A percentile compares a stretch with the other conserved stretches of the same genome.
These are phyloP conservation scores for Tylopilus sp. DNA, from an alignment of 768 basidiomycete species.

Conservation along the genomic window DNA sequence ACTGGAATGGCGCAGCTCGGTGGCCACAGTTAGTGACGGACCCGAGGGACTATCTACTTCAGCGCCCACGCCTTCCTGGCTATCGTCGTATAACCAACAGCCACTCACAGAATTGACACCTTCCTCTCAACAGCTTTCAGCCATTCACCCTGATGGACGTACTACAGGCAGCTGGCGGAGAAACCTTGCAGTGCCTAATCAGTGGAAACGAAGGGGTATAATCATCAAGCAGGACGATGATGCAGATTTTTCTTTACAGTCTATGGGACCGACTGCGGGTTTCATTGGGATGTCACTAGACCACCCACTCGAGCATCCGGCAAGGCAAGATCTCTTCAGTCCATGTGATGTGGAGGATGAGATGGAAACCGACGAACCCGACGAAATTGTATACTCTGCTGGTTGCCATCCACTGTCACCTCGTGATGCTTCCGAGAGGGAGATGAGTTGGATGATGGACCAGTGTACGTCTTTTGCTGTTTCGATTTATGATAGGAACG, in stretches of 20 bases:
- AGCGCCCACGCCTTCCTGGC: slow-evolving; percentile 49
- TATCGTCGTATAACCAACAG: slow-evolving; percentile 38
- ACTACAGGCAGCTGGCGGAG: slow-evolving; percentile 28
- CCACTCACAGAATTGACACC: slow-evolving; percentile 27
- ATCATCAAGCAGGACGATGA: slow-evolving; percentile 71
- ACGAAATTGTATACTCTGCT: slow-evolving; percentile 61
- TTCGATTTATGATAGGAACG: slow-evolving; percentile 2
- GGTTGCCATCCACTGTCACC: slow-evolving; percentile 57
- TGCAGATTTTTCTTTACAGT: slow-evolving; percentile 39
- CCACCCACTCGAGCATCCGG: slow-evolving; percentile 40
- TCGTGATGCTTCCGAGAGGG: slow-evolving; percentile 46
- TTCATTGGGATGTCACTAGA: slow-evolving; percentile 52
- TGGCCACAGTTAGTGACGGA: slow-evolving; percentile 45
- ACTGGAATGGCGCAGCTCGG: slow-evolving; percentile 55
- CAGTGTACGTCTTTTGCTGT: slow-evolving; percentile 46
- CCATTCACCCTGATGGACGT: slow-evolving; percentile 26
- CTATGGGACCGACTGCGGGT: slow-evolving; percentile 38
- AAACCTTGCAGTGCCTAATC: slow-evolving; percentile 37
- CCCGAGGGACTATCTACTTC: slow-evolving; percentile 39
- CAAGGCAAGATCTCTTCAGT: slow-evolving; percentile 61
- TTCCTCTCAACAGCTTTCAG: slow-evolving; percentile 24
- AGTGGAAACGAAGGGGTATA: slow-evolving; percentile 54
- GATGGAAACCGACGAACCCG: slow-evolving; percentile 44
- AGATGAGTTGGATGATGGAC: slow-evolving; percentile 76
- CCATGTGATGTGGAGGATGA: slow-evolving; percentile 69